Evolutionary conservation across 176 grass and related monocot genomes (phyloP).

Genomic region (Saccharum spontaneum): DNA sequence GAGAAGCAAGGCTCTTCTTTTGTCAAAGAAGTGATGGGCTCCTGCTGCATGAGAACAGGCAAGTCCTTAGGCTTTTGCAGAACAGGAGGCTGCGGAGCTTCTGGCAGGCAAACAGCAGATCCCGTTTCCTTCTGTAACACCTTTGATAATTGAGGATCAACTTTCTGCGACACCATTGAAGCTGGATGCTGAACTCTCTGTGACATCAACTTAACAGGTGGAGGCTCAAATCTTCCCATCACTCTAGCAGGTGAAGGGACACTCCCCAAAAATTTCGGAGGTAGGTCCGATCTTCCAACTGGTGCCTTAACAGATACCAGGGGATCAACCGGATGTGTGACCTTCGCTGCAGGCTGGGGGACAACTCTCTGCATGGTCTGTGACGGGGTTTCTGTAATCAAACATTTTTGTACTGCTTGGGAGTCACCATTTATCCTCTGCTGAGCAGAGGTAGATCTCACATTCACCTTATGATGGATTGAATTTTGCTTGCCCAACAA

Average conservation of each 20-base stretch:
- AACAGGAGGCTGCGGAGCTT: not conserved
- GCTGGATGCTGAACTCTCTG: not conserved
- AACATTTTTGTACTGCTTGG: slow-evolving; percentile 3
- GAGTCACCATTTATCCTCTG: slow-evolving; percentile 9
- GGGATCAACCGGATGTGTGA: not conserved
- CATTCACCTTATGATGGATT: slow-evolving; percentile 2
- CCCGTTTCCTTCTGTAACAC: not conserved
- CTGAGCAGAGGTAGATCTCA: not conserved
- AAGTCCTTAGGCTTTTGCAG: not conserved
- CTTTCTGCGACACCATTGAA: not conserved
- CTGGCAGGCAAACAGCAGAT: not conserved
- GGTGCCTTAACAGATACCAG: not conserved
- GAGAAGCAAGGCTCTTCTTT: slow-evolving; percentile 45
- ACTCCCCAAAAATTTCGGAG: not conserved
- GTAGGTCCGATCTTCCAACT: not conserved
- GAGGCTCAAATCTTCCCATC: not conserved
- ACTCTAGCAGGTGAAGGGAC: not conserved
- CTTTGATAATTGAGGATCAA: not conserved
- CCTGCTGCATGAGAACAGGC: not conserved
- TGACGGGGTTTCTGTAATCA: not conserved
- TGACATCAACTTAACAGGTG: not conserved
- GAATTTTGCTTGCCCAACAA: slow-evolving; percentile 20
- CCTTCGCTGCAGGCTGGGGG: not conserved
- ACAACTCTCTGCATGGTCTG: not conserved
- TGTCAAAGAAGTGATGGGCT: not conserved